Evolutionary conservation across 2,329 filamentous ascomycete species (phyloP), one percentile per base, ranked within the genome.

Genomic region (Xylariaceae sp.): DNA sequence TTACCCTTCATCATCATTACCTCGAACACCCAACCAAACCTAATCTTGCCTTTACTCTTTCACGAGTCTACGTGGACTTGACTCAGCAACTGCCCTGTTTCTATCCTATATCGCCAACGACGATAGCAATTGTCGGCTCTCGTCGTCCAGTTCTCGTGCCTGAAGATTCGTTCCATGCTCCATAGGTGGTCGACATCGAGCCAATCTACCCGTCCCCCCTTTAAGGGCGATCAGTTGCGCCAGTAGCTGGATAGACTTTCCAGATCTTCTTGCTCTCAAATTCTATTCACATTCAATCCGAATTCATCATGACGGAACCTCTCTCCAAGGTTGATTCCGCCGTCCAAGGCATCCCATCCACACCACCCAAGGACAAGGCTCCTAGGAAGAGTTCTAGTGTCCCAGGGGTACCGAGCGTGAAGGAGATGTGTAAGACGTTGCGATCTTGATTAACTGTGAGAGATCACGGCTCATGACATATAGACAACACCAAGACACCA

Each of bases 241-340:
- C 13, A 30, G 15, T 34, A 61, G 58, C 58, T 54, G 50, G 56
- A 55, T 58, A 49, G 42, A 58, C 52, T 30, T 30, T 30, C 23
- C 23, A 30, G 39, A 17, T 23, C 13, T 9, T 35, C 45, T 45
- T 13, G 42, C 34, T 15, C 18, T 42, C 45, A 17, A 23, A 15
- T 18, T 57, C 37, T 3, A 9, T 55, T 56, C 34, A 49, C 44
- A 57, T 63, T 47, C 18, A 62, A 39, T 53, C 15, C n/a, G n/a
- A 59, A 63, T 63, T 56, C 65, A 66, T 47, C 65, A 70, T 70
- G 69, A 71, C 78, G 64, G 77, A 79, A 75, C 83, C 88, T 71
- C 84, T 96, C 74, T 83, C 84, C 77, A 96, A 95, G 81, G 86
- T 96, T 79, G 92, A 97, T 77, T 96, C 92, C 62, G 91, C 90